A percentile compares a stretch with the other conserved stretches of the same genome.
Conservation (phyloP, 2,329 filamentous ascomycete species). For the Aspergillus sclerotialis region DNA sequence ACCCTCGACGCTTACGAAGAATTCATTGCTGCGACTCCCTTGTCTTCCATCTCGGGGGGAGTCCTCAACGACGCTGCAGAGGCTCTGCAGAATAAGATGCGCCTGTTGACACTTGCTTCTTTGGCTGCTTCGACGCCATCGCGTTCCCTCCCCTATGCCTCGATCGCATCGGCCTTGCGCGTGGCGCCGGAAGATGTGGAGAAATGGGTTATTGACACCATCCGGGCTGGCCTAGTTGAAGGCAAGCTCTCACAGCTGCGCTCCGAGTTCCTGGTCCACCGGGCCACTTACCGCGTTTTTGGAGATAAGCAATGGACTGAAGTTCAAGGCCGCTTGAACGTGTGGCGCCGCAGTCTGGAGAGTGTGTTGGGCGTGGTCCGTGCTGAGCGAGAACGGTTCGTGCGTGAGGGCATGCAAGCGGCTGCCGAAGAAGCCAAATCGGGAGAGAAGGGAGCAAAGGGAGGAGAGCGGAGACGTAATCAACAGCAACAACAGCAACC, state of each 20-base stretch:
- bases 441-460: conserved; percentile 22
- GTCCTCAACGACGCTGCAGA: conserved; percentile 74
- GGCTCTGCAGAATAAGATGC: conserved; percentile 87
- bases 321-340: conserved; percentile 80
- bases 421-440: conserved; percentile 22
- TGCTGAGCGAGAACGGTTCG: conserved; percentile 72
- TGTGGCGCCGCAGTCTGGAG: conserved; percentile 77
- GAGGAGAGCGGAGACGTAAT: conserved; percentile 26
- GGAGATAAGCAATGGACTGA: conserved; percentile 98
- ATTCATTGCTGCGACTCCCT: conserved; percentile 62
- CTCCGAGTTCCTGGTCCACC: conserved; percentile 89
- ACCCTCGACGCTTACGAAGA: conserved; percentile 92
- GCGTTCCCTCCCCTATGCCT: conserved; percentile 80
- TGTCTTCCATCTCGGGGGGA: conserved; percentile 63
- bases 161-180: conserved; percentile 78
- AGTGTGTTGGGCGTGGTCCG: conserved; percentile 72
- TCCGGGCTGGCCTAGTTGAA: conserved; percentile 90
- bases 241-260: conserved; percentile 92
- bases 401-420: conserved; percentile 59
- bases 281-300: conserved; percentile 93
- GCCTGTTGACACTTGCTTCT: conserved; percentile 84
- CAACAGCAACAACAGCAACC: conserved; percentile 23
- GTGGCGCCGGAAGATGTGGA: conserved; percentile 80
- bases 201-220: conserved; percentile 98
- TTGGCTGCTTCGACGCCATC: conserved; percentile 76